Percentiles rank a stretch among this genome's conserved stretches.
These are phyloP conservation scores for Penicillium desertorum DNA, from an alignment of 495 filamentous ascomycete species.

Conservation along the genomic window DNA sequence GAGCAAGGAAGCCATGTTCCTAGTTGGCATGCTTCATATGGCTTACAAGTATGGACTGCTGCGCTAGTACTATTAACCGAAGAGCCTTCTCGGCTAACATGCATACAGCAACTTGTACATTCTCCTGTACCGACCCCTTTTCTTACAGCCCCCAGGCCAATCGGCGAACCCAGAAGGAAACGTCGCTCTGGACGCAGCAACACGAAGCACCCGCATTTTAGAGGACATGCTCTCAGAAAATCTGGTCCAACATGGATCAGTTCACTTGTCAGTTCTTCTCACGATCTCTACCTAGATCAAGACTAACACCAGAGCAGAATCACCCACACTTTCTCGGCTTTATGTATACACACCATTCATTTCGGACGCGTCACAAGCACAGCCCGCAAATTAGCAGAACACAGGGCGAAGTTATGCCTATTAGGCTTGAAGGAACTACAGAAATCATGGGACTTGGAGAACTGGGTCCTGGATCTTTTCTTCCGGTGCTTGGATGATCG, in stretches of 20 bases:
- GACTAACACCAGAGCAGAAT: slow-evolving; percentile 30
- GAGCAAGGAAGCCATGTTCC: slow-evolving; percentile 33
- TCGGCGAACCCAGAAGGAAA: slow-evolving; percentile 30
- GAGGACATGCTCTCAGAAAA: slow-evolving; percentile 51
- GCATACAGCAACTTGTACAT: slow-evolving; percentile 40
- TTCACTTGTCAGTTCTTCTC: slow-evolving; percentile 39
- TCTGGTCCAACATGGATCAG: slow-evolving; percentile 43
- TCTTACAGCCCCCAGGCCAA: slow-evolving; percentile 31
- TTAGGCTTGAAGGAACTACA: slow-evolving; percentile 49
- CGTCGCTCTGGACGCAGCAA: slow-evolving; percentile 45
- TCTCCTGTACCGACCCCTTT: slow-evolving; percentile 40
- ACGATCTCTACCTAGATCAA: too few relatives aligned
- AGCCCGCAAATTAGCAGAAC: slow-evolving; percentile 45
- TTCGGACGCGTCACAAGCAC: slow-evolving; percentile 40
- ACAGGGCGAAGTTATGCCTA: slow-evolving; percentile 47
- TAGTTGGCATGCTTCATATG: slow-evolving; percentile 46
- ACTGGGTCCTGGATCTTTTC: slow-evolving; percentile 48
- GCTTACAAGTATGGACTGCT: slow-evolving; percentile 39
- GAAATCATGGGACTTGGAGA: slow-evolving; percentile 50
- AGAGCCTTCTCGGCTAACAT: not conserved
- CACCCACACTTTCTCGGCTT: slow-evolving; percentile 47
- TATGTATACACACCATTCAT: slow-evolving; percentile 50
- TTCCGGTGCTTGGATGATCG: slow-evolving; percentile 47
- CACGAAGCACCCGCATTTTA: slow-evolving; percentile 42
- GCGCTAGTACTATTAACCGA: too few relatives aligned